Evolutionary conservation across 805 yeast species (phyloP), one percentile per base, ranked within the genome.

Genomic region (Saccharomyces cerevisiae): DNA sequence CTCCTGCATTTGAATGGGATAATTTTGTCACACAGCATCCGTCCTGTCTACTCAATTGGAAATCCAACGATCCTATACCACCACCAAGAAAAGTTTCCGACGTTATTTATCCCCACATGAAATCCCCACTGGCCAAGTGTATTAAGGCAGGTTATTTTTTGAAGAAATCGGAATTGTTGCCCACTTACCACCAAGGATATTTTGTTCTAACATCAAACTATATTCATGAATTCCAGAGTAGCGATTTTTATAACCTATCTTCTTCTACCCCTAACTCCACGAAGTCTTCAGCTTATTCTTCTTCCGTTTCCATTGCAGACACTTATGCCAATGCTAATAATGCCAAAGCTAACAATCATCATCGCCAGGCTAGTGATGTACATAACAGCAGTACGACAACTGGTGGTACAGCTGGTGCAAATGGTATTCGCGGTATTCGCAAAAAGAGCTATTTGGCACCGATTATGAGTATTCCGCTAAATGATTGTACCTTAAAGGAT

Each of bases 1-100:
- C 82, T 50, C 76, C 81, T n/a, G 78, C 76, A 46, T 71, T 79
- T 57, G 91, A 85, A 67, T 85, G 89, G 89, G 87, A 84, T 63
- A 79, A 79, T 50, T 84, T 83, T 57, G 81, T 85, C 51, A 71
- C 73, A 48, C 69, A 70, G 49, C 73, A 74, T 29, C 73, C 71
- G 29, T 71, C 74, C 54, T 73, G 80, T 51, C 55, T 79, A 31
- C 59, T 70, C 53, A 61, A 68, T 49, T 66, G 72, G 68, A 72
- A 71, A 55, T 65, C 78, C 4, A 69, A 64, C 26, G 70, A 70
- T 46, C 71, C 73, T 5, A 58, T 72, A n/a, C 79, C 78, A 30
- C 67, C 68, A 48, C 69, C 74, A 29, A 67, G 82, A 54, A 79
- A 77, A 56, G 67, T 81, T 49, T 70, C 81, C 1, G 84, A 82